phyloP scores from a whole-genome alignment of 768 basidiomycete genomes.

The Austroboletus festivus region DNA sequence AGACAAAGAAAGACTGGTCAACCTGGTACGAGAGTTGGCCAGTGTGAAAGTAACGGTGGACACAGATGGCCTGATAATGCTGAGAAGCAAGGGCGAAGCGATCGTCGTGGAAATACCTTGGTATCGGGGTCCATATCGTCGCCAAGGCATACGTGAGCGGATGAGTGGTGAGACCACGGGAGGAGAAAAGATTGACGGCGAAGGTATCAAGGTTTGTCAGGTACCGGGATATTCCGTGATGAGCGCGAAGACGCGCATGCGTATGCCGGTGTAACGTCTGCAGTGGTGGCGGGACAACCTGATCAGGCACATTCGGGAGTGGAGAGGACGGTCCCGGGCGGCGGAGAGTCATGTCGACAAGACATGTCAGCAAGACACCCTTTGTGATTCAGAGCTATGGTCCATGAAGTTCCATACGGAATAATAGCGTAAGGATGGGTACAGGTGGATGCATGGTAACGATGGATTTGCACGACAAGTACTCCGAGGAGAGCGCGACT shows the following conservation, averaged over 20 bases:
- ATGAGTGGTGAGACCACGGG: not conserved
- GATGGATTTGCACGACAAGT: too few relatives aligned
- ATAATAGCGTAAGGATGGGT: too few relatives aligned
- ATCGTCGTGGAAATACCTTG: conserved; percentile 20
- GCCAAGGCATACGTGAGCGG: conserved; percentile 14
- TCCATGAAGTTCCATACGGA: too few relatives aligned
- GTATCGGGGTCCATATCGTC: conserved; percentile 7
- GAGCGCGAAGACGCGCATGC: not conserved
- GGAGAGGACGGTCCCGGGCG: not conserved
- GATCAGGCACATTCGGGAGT: not conserved
- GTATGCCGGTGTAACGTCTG: too few relatives aligned
- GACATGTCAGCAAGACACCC: not conserved
- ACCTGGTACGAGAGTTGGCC: too few relatives aligned
- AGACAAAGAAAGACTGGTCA: too few relatives aligned
- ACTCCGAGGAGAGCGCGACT: too few relatives aligned
- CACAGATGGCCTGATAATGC: not conserved
- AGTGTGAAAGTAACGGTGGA: too few relatives aligned
- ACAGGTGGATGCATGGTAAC: too few relatives aligned
- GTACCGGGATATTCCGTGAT: conserved; percentile 17
- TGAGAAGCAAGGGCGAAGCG: conserved; percentile 3
- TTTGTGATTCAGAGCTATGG: too few relatives aligned
- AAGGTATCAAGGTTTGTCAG: conserved; percentile 6
- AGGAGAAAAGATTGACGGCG: conserved; percentile 1
- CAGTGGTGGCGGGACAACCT: not conserved
- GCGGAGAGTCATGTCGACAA: too few relatives aligned